These are phyloP conservation scores for Phialemonium atrogriseum DNA, from an alignment of 2,329 filamentous ascomycete genomes.

Conservation along the genomic window DNA sequence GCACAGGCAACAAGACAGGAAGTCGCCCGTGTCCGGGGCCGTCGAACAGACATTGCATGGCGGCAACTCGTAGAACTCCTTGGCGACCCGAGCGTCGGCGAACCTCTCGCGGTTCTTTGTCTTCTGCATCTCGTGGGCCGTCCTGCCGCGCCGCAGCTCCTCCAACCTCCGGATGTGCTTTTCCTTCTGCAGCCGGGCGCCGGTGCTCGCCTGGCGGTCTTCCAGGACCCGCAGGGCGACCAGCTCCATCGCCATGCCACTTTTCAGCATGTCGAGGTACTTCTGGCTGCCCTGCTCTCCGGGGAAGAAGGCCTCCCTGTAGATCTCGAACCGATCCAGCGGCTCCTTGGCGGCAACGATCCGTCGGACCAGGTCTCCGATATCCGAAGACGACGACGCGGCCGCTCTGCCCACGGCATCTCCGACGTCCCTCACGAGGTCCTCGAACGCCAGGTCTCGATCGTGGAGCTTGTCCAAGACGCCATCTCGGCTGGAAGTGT, in stretches of 20 bases:
- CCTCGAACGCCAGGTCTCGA: background rate
- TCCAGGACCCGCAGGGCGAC: conserved; percentile 12
- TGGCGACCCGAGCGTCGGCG: too few relatives aligned
- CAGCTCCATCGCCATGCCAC: conserved; percentile 15
- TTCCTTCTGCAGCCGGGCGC: too few relatives aligned
- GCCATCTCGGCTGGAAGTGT: conserved; percentile 3
- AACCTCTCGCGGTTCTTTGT: conserved; percentile 11
- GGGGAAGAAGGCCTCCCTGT: conserved; percentile 15
- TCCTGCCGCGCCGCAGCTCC: too few relatives aligned
- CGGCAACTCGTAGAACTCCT: conserved; percentile 17
- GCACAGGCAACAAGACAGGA: conserved; percentile 17
- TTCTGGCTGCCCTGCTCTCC: conserved; percentile 11
- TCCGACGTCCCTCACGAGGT: conserved; percentile 8
- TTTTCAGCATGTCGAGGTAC: conserved; percentile 16
- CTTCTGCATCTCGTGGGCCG: too few relatives aligned
- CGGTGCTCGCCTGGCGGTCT: too few relatives aligned
- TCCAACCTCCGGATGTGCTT: too few relatives aligned
- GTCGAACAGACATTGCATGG: conserved; percentile 16
- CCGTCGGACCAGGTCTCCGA: conserved; percentile 7
- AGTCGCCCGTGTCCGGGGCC: conserved; percentile 11
- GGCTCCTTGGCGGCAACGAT: conserved; percentile 8
- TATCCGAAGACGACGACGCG: conserved; percentile 9
- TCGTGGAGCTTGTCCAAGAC: conserved; percentile 14
- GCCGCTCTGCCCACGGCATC: conserved; percentile 10
- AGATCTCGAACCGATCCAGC: conserved; percentile 9